Base-by-base conservation (phyloP, 768 basidiomycete species). In the Naganishia vaughanmartiniae region DNA sequence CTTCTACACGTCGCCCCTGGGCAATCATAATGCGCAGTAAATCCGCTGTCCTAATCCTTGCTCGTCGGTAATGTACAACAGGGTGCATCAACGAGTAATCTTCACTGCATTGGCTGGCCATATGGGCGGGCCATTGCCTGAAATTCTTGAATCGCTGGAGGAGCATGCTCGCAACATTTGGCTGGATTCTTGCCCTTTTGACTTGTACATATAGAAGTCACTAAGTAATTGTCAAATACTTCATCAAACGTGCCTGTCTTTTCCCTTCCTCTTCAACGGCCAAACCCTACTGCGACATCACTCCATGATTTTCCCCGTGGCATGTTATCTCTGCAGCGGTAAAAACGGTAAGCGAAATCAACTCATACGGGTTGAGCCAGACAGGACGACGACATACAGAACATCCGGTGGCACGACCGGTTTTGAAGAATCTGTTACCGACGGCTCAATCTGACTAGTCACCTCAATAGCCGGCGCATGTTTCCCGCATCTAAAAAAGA, bases 391-490 rank as follows among this genome's bases (percentile, higher is more conserved):
- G 17, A 63, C 60, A 26, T 45, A 63, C 60, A 63, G 60, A n/a
- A 45, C 39, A 28, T 70, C 45, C 15, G 30, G 33, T 24, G 69
- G 46, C 14, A 70, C 33, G 1, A 26, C 30, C 51, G 69, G 60
- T 11, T 55, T 55, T 10, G 15, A 30, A n/a, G 58, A 51, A 33
- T 70, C 63, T 19, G 24, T 28, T 5, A 51, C 51, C 1, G 57
- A 70, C 3, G 60, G 53, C 42, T 48, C 57, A 7, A 70, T 51
- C n/a, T 66, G 55, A 28, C 33, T 33, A 9, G 70, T 71, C 26
- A 71, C 65, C n/a, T 71, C 70, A 45, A 71, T 53, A 24, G 55
- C 65, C 14, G 70, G 70, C n/a, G 54, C 70, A 34, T 66, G 53
- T 45, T 66, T 63, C 17, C 69, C 69, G 53, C 69, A 70, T 28